Evolutionary conservation across 768 basidiomycete species (phyloP), one percentile per base, ranked within the genome.

Genomic region (Russula virescens): DNA sequence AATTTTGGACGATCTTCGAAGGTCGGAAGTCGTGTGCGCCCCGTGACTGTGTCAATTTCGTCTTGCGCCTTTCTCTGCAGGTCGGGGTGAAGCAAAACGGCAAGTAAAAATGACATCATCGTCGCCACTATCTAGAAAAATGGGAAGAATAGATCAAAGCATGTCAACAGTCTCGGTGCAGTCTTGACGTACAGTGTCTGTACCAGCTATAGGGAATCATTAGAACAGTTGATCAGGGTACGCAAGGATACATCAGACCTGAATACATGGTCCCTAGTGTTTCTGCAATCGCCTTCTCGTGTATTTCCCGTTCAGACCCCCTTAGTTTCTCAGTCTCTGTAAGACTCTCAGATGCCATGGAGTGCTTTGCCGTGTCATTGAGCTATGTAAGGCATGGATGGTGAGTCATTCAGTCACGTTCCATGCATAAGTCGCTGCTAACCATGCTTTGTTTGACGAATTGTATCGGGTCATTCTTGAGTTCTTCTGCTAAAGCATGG

Each of bases 401-500:
- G 42, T 43, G 42, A 43, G 42, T 18, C 42, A 13, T 18, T 43
- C 3, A 18, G 16, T 8, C 38, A 19, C 13, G 13, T 13, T 18
- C 18, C 3, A 43, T 43, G 42, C 40, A n/a, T n/a, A 40, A 10
- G 40, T 16, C 14, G 13, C 40, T 40, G 40, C 38, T 43, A 9
- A 34, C 45, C 23, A 52, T 58, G 31, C 31, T 21, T 28, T 62
- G n/a, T 11, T 16, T 43, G 10, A 62, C 55, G 25, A 62, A 42
- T 7, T 14, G 26, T n/a, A 57, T 48, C 10, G 55, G 48, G 2
- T 10, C 47, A 51, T 56, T 11, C 28, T 14, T 7, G 40, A 51
- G 11, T n/a, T 50, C 50, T 11, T 52, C 43, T 10, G 45, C 16
- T 1, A 47, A 4, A 16, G 45, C 42, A 35, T n/a, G 19, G 19